These are phyloP conservation scores for Calvatia gigantea DNA, from an alignment of 768 basidiomycete genomes.

Conservation along the genomic window DNA sequence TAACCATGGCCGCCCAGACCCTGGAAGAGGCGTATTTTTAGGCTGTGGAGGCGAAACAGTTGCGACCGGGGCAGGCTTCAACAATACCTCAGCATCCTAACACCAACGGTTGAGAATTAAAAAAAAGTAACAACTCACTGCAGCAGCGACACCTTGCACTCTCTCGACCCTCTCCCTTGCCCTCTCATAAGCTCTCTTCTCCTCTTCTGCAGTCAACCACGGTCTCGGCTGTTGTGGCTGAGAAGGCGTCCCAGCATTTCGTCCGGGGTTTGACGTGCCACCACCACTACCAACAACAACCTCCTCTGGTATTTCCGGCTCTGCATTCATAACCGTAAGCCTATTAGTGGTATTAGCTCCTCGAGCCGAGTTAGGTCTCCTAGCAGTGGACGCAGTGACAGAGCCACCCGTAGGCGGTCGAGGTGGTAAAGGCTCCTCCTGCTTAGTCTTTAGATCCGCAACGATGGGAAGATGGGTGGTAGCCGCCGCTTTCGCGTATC, in stretches of 20 bases:
- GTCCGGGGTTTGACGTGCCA: slow-evolving; percentile 10
- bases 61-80: slow-evolving; percentile 21
- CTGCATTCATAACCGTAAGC: slow-evolving; percentile 41
- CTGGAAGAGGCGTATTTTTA: slow-evolving; percentile 17
- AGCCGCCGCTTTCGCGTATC: background rate
- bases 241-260: background rate
- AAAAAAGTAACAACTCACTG: slow-evolving; percentile 23
- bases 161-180: slow-evolving; percentile 59
- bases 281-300: background rate
- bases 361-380: slow-evolving; percentile 24
- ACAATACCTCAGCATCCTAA: background rate
- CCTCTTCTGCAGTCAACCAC: slow-evolving; percentile 60
- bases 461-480: slow-evolving; percentile 2
- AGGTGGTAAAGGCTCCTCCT: slow-evolving; percentile 17
- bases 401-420: slow-evolving; percentile 14
- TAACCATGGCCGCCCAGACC: slow-evolving; percentile 39
- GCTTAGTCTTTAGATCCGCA: slow-evolving; percentile 18
- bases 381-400: slow-evolving; percentile 11
- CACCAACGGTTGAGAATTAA: background rate
- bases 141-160: slow-evolving; percentile 42
- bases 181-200: slow-evolving; percentile 66
- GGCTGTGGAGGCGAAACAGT: slow-evolving; percentile 17
- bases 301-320: slow-evolving; percentile 13
- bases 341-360: slow-evolving; percentile 24
- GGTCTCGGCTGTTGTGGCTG: slow-evolving; percentile 31